Percentiles rank a stretch among this genome's conserved stretches.
Evolutionary conservation across 208 protist species (phyloP).

Genomic region (Leishmania major): DNA sequence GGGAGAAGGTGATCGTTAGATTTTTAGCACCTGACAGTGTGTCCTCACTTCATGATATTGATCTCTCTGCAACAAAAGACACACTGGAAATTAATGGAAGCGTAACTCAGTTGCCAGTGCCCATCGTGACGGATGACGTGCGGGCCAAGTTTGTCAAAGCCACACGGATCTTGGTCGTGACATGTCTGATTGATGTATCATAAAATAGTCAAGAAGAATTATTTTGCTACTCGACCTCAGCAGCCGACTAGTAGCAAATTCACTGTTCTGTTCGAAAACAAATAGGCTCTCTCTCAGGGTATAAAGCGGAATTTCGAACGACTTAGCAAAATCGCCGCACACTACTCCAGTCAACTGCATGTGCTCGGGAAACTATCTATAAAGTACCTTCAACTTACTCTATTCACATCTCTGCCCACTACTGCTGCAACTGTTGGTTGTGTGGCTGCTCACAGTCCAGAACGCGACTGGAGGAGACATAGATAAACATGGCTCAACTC

Average conservation of each 20-base stretch:
- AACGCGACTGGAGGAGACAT: neutral
- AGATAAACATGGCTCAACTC: conserved; percentile 46
- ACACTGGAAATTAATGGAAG: conserved; percentile 55
- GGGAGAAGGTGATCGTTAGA: conserved; percentile 30
- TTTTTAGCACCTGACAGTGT: conserved; percentile 40
- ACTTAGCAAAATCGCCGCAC: neutral
- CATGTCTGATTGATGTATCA: conserved; percentile 34
- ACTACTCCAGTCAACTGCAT: neutral
- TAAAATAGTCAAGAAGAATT: neutral
- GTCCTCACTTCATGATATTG: conserved; percentile 56
- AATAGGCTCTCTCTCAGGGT: neutral
- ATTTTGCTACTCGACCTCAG: neutral
- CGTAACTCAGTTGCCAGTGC: conserved; percentile 36
- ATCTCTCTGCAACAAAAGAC: conserved; percentile 48
- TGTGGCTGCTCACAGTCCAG: neutral
- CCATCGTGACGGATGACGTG: conserved; percentile 46
- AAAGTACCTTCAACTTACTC: conserved; percentile 4
- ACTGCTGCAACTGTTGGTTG: conserved; percentile 14
- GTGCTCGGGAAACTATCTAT: neutral
- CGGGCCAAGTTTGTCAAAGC: conserved; percentile 48
- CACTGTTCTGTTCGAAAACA: neutral
- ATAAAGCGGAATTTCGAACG: neutral
- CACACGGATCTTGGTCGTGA: conserved; percentile 45
- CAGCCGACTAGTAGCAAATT: neutral
- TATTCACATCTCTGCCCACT: conserved; percentile 26